Conservation (phyloP, 1,284 basidiomycete species). For the Ganoderma boninense region DNA sequence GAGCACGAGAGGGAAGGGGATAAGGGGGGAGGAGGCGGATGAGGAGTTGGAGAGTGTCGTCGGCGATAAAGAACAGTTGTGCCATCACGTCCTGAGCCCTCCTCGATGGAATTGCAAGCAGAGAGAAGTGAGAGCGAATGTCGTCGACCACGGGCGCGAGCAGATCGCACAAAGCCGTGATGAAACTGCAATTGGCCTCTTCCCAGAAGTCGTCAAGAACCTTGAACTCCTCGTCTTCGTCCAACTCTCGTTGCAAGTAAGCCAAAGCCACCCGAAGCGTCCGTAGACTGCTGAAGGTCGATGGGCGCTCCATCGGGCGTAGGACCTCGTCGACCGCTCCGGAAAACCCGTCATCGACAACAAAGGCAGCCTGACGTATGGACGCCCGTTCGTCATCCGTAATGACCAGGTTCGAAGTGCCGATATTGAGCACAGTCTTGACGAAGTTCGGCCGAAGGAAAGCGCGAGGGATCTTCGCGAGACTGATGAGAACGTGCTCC, state of each 20-base stretch:
- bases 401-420: slow-evolving; percentile 65
- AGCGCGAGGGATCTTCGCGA: slow-evolving; percentile 67
- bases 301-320: slow-evolving; percentile 56
- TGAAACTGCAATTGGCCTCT: slow-evolving; percentile 61
- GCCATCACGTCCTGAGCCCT: slow-evolving; percentile 50
- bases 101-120: slow-evolving; percentile 37
- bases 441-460: slow-evolving; percentile 65
- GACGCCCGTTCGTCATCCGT: slow-evolving; percentile 63
- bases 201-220: slow-evolving; percentile 66
- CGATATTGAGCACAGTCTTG: slow-evolving; percentile 60
- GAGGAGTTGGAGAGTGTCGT: slow-evolving; percentile 63
- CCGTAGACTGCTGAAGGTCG: slow-evolving; percentile 58
- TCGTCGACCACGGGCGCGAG: slow-evolving; percentile 58
- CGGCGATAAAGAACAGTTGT: slow-evolving; percentile 60
- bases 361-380: slow-evolving; percentile 64
- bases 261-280: slow-evolving; percentile 69
- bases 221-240: slow-evolving; percentile 59
- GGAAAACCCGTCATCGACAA: slow-evolving; percentile 69
- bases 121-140: slow-evolving; percentile 58
- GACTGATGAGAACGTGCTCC: slow-evolving; percentile 69
- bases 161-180: slow-evolving; percentile 62
- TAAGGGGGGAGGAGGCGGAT: slow-evolving; percentile 54
- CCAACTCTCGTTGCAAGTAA: slow-evolving; percentile 60
- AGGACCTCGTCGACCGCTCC: slow-evolving; percentile 71
- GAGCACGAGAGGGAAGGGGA: slow-evolving; percentile 56